These are phyloP conservation scores for Penstemon eatonii DNA, from an alignment of 257 asterid genomes.

Conservation along the genomic window DNA sequence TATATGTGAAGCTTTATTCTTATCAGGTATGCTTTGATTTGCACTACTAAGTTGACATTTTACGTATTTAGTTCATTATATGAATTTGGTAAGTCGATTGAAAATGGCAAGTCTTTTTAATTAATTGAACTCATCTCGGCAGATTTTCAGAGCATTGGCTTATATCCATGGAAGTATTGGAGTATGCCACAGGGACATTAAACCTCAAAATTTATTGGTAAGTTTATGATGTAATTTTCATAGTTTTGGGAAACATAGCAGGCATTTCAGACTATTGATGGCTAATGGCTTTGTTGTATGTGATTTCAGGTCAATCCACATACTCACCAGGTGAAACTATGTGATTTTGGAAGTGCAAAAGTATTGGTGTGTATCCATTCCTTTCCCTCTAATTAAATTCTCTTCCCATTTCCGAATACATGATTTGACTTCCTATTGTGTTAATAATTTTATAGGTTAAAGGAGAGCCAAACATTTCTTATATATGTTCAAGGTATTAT, in stretches of 20 bases:
- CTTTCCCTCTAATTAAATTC: background rate
- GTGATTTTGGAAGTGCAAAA: slow-evolving; percentile 97
- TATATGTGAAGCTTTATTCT: slow-evolving; percentile 74
- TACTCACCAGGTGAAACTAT: slow-evolving; percentile 87
- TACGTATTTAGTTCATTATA: background rate
- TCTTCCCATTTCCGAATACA: slow-evolving; percentile 2
- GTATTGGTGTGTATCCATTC: slow-evolving; percentile 51
- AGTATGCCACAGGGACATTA: slow-evolving; percentile 88
- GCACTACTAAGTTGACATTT: background rate
- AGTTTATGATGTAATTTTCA: slow-evolving; percentile 19
- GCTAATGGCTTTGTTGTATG: slow-evolving; percentile 3
- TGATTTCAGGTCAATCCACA: slow-evolving; percentile 74
- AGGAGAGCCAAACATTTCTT: slow-evolving; percentile 66
- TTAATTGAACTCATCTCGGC: slow-evolving; percentile 6
- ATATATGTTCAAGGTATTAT: slow-evolving; percentile 60
- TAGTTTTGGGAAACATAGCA: background rate
- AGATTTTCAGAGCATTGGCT: slow-evolving; percentile 73
- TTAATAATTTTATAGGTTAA: slow-evolving; percentile 40
- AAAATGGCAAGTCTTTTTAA: background rate
- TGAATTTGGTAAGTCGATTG: slow-evolving; percentile 6
- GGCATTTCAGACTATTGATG: slow-evolving; percentile 7
- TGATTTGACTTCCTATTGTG: slow-evolving; percentile 12
- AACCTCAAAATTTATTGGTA: slow-evolving; percentile 84
- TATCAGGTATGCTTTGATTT: slow-evolving; percentile 54
- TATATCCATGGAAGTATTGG: slow-evolving; percentile 81